Conservation (phyloP, 2,329 filamentous ascomycete species). For the Talaromyces sp. region DNA sequence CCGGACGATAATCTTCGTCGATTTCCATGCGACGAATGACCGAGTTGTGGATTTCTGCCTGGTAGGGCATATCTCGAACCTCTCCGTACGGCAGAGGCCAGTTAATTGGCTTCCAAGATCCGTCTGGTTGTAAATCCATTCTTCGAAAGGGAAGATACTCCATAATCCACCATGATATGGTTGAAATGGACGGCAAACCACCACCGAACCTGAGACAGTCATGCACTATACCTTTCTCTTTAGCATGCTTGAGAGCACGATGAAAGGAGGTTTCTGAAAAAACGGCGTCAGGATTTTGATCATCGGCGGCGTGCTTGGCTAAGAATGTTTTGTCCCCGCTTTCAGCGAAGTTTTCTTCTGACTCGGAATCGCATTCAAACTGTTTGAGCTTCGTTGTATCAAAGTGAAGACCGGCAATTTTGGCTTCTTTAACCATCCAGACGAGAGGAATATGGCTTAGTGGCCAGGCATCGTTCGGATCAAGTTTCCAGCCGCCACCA, state of each 20-base stretch:
- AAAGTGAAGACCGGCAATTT: background rate
- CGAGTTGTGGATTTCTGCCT: conserved; percentile 63
- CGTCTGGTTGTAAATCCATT: conserved; percentile 59
- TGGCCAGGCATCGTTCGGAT: conserved; percentile 45
- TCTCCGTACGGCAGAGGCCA: conserved; percentile 72
- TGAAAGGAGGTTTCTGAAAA: conserved; percentile 51
- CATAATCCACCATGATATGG: conserved; percentile 66
- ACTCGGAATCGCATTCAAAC: background rate
- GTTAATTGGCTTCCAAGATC: conserved; percentile 62
- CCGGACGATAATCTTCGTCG: conserved; percentile 60
- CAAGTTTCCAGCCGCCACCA: conserved; percentile 65
- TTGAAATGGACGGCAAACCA: conserved; percentile 48
- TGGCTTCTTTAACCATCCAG: background rate
- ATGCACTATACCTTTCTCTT: conserved; percentile 48
- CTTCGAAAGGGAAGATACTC: conserved; percentile 70
- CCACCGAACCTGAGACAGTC: conserved; percentile 60
- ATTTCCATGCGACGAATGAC: conserved; percentile 64
- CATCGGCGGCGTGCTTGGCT: background rate
- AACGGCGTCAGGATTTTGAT: conserved; percentile 23
- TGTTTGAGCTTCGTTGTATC: background rate
- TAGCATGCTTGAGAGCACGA: conserved; percentile 34
- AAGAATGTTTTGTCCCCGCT: background rate
- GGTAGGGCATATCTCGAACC: conserved; percentile 62
- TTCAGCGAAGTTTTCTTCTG: background rate
- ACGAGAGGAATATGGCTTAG: conserved; percentile 43